Evolutionary conservation across 441 rosid genomes (phyloP).

Genomic region (Manihot esculenta): DNA sequence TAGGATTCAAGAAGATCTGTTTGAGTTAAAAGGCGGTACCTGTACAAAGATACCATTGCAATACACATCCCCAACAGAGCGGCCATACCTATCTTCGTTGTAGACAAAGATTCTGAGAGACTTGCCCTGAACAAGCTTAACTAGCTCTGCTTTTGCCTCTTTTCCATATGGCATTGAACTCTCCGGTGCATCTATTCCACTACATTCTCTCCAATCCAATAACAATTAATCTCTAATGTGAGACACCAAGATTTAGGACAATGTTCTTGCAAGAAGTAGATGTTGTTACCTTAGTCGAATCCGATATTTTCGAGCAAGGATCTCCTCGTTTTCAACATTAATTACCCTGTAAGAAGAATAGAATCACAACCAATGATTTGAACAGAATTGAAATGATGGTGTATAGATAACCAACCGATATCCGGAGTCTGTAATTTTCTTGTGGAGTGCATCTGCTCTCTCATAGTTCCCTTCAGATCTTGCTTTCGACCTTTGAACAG

Average conservation of each 20-base stretch:
- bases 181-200: conserved; percentile 90
- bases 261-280: background rate
- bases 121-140: conserved; percentile 59
- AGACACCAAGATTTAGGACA: background rate
- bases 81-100: conserved; percentile 62
- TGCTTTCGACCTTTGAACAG: conserved; percentile 57
- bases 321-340: conserved; percentile 48
- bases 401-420: conserved; percentile 45
- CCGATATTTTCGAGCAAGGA: conserved; percentile 67
- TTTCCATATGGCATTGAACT: conserved; percentile 67
- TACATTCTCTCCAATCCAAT: conserved; percentile 25
- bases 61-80: conserved; percentile 67
- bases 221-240: background rate
- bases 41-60: conserved; percentile 61
- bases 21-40: conserved; percentile 27
- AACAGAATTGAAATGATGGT: background rate
- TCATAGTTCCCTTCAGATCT: conserved; percentile 47
- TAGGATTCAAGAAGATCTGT: background rate
- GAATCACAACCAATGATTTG: background rate
- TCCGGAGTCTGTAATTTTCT: conserved; percentile 60
- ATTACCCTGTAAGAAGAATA: conserved; percentile 40
- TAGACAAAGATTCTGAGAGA: conserved; percentile 54
- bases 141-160: conserved; percentile 68
- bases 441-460: conserved; percentile 66
- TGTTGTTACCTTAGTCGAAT: conserved; percentile 60